Base-by-base conservation (phyloP, 352 stramenopile genomes). In the Globisporangium heterothallicum region DNA sequence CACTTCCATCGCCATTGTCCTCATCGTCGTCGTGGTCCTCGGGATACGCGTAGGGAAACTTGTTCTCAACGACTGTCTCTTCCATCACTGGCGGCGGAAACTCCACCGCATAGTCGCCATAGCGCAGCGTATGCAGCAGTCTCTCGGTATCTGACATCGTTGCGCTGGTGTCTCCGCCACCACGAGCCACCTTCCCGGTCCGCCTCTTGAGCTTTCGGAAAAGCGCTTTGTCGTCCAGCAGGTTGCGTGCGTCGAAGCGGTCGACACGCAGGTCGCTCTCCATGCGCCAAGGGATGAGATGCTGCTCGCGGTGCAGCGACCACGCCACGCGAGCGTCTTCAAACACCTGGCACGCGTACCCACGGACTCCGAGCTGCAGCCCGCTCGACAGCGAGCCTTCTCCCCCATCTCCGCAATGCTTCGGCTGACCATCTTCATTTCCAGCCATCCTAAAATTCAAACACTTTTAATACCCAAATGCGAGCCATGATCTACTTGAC, bases 221-320 rank as follows among this genome's bases (percentile, higher is more conserved):
- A n/a, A 59, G 40, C 32, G 51, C 51, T 18, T 56, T 57, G 45
- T 84, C 72, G 13, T 78, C 59, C 53, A 86, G 59, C 45, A 86
- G 42, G 56, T 84, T 86, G 58, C 75, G 73, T 34, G 71, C 73
- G 36, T 86, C 75, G 48, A 77, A 86, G 48, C 75, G 75, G 51
- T 86, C 75, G 22, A 86, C 60, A 22, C 59, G 67, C 54, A 81
- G 53, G 21, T 64, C 53, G 45, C 61, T 58, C 42, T 57, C 59
- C 47, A 61, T 57, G 30, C 64, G 69, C 75, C 75, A 87, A n/a
- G 55, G 25, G 19, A 84, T 79, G 41, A 86, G 46, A 46, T 86
- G 75, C 47, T 61, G 59, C 53, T 86, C 75, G 25, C 69, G 50
- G 34, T 84, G 75, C 53, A 86, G 48, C 26, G 53, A 53, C 72